Evolutionary conservation across 139 green algal genomes (phyloP), one percentile per base, ranked within the genome.

Genomic region (Nannochloris sp.): DNA sequence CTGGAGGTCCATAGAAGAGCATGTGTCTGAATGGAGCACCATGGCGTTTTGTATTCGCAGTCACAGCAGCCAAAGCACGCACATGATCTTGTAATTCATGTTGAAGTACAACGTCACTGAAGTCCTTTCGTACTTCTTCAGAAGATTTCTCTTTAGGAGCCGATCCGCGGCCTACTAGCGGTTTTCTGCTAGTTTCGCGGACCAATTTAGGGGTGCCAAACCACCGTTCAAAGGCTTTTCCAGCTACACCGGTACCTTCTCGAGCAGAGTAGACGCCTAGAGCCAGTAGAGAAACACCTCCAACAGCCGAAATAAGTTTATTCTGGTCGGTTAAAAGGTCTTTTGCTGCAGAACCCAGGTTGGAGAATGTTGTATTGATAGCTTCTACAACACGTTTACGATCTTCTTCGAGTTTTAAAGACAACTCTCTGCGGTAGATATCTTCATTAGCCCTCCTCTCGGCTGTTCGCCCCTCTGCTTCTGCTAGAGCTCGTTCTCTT

Each of bases 21-120:
- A 97, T 95, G 76, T 98, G 93, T 32, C 92, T 75, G 83, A 97
- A 99, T 33, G 94, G 92, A 2, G 92, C 94, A 7, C 86, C 84
- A 76, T 97, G 90, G 23, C 63, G 67, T 74, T 90, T 91, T 4
- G 93, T 97, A 79, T 97, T 97, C 70, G 91, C 77, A 10, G 92
- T 93, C 39, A 83, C 64, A 7, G 84, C 86, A 1, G 93, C 89
- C 45, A 99, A 73, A 34, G 85, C 75, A 6, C 84, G 77, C 30
- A 99, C 87, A 59, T 91, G 89, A 72, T 91, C 76, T 65, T 96
- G 80, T 64, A 99, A 80, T 29, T 36, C 35, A 29, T 69, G 71
- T 14, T 78, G 70, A 62, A 98, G 81, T 47, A 98, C 79, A 57
- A 98, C 91, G 62, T 98, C 91, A 31, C 79, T 74, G 54, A 98